These are phyloP conservation scores for Fragaria nilgerrensis DNA, from an alignment of 306 rosid species.

Conservation along the genomic window DNA sequence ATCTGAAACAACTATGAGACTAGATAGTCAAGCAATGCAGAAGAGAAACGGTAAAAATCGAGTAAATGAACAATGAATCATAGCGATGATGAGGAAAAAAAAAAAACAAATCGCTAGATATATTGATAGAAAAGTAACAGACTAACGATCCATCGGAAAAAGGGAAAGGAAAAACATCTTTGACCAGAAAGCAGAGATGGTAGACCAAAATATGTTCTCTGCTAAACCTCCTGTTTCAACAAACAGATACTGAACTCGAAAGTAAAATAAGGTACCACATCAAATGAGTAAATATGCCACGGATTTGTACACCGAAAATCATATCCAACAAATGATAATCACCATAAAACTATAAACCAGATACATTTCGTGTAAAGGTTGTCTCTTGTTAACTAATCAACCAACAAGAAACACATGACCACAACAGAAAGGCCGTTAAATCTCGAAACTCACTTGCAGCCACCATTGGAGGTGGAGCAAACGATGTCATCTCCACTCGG, in stretches of 20 bases:
- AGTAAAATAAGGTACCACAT: background rate
- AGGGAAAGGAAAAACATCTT: background rate
- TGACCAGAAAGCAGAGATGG: background rate
- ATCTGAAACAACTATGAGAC: background rate
- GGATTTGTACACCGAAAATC: background rate
- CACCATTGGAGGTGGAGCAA: slow-evolving; percentile 75
- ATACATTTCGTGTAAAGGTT: background rate
- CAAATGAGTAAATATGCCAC: background rate
- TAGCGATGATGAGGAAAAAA: background rate
- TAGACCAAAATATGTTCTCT: background rate
- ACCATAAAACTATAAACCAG: background rate
- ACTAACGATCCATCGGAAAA: no score
- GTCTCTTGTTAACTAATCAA: background rate
- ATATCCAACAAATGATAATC: background rate
- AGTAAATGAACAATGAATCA: background rate
- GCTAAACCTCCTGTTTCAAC: background rate
- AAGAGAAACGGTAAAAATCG: background rate
- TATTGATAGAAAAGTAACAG: background rate
- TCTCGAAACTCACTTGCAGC: slow-evolving; percentile 73
- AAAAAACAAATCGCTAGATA: background rate
- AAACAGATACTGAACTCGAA: background rate
- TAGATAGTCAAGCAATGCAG: background rate
- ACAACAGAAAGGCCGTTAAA: background rate
- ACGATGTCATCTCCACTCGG: slow-evolving; percentile 77
- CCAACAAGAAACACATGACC: background rate